Evolutionary conservation across 352 stramenopile genomes (phyloP), one percentile per base, ranked within the genome.

Genomic region (Globisporangium solare): DNA sequence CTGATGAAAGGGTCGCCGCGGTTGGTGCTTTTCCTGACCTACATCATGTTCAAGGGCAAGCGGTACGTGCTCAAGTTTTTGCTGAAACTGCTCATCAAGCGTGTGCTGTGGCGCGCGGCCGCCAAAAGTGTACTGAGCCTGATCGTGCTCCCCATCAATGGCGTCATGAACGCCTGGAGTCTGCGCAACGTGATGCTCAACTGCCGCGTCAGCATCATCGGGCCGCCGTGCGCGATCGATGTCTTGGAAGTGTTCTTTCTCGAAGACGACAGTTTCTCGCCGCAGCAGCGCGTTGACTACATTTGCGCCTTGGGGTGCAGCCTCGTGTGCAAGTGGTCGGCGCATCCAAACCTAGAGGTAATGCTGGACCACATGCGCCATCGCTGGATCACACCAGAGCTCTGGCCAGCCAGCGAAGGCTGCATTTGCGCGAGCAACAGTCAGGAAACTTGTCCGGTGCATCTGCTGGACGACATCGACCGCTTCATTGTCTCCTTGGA

Each of bases 291-390:
- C 12, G 74, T 85, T 2, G 71, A 85, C 15, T 85, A 77, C 55
- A 58, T 82, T 58, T 70, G 74, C 12, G 64, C 64, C 8, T 53
- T 85, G 24, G 74, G 74, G 37, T 75, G 67, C 20, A 57, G 60
- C 1, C 35, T 85, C 1, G 74, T 85, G 6, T 76, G 67, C 51
- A 85, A 85, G 58, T 71, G 67, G 1, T 66, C 61, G 0, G 63
- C 82, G n/a, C 74, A 78, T 22, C 72, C 74, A 2, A 85, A 85
- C 41, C 21, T 80, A n/a, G 72, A 85, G 64, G 78, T 82, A 46
- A 78, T 85, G 64, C 58, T 85, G 17, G 64, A 76, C 41, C 69
- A 73, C 20, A 57, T 85, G 52, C 67, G 71, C 3, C 59, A 74
- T 45, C 61, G 59, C 8, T 82, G 72, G 72, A 41, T 82, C 6